Conservation (phyloP, 2,329 filamentous ascomycete genomes). For the Phialophora verrucosa region DNA sequence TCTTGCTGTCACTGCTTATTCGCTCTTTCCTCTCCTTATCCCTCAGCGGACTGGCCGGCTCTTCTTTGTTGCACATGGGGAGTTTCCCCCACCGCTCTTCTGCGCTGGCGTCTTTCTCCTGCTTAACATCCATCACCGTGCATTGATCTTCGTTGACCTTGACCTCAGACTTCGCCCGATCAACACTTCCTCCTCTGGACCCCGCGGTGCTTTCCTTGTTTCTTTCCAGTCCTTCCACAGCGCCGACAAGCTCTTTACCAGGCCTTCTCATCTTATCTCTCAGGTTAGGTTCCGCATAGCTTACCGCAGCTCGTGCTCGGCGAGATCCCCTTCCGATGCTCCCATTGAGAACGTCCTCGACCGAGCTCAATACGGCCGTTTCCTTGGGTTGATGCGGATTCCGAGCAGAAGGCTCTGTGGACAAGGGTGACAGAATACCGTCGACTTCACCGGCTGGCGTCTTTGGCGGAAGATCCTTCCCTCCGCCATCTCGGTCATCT, state of each 20-base stretch:
- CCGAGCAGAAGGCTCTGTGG: slow-evolving; percentile 37
- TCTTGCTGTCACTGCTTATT: slow-evolving; percentile 28
- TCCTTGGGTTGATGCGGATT: slow-evolving; percentile 29
- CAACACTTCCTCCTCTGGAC: slow-evolving; percentile 25
- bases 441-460: slow-evolving; percentile 32
- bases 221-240: slow-evolving; percentile 63
- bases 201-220: slow-evolving; percentile 49
- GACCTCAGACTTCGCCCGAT: slow-evolving; percentile 30
- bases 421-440: slow-evolving; percentile 36
- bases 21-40: slow-evolving; percentile 42
- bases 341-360: slow-evolving; percentile 43
- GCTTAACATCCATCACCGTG: slow-evolving; percentile 30
- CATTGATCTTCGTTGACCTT: slow-evolving; percentile 27
- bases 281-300: slow-evolving; percentile 82
- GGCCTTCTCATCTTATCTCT: slow-evolving; percentile 83
- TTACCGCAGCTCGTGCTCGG: slow-evolving; percentile 70
- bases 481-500: slow-evolving; percentile 6
- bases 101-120: slow-evolving; percentile 16
- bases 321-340: slow-evolving; percentile 68
- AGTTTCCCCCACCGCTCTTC: slow-evolving; percentile 29
- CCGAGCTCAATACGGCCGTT: slow-evolving; percentile 36
- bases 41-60: slow-evolving; percentile 35
- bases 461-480: slow-evolving; percentile 33
- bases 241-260: slow-evolving; percentile 75
- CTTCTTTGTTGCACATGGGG: slow-evolving; percentile 29